Evolutionary conservation across 768 basidiomycete species (phyloP), one percentile per base, ranked within the genome.

Genomic region (Naematelia encephala): DNA sequence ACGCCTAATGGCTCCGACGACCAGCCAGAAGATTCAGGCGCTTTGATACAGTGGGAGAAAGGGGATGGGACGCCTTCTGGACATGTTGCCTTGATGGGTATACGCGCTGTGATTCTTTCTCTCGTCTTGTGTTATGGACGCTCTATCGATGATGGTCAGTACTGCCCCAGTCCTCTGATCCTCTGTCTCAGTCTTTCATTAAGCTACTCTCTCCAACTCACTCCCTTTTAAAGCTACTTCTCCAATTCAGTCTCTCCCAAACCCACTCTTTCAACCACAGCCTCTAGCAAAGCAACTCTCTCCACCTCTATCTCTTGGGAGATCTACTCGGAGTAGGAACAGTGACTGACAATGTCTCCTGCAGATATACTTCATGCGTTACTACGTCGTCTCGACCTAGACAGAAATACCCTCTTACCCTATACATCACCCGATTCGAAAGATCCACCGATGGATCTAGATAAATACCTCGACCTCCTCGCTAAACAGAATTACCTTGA

Each of bases 101-200:
- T 96, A 3, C 80, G 92, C 13, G 87, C 90, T 56, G 84, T 90
- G 14, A 82, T 98, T 34, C 83, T 97, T 10, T 85, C 87, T 0
- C 79, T 96, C 22, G 85, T 98, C 48, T 81, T 98, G n/a, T 87
- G 87, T 45, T 86, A 84, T 63, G 90, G 90, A 46, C 80, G 87
- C 10, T 82, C 84, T 13, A 80, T 96, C 16, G 80, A 81, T 25
- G 91, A 96, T 67, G 76, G 92, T 92, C 67, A 67, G 86, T 80
- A n/a, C n/a, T n/a, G n/a, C n/a, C n/a, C n/a, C n/a, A n/a, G n/a
- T n/a, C n/a, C n/a, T n/a, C n/a, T n/a, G n/a, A n/a, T n/a, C n/a
- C n/a, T n/a, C n/a, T n/a, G n/a, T n/a, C n/a, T n/a, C n/a, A n/a
- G n/a, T n/a, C n/a, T n/a, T n/a, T n/a, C n/a, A n/a, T n/a, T n/a